These are phyloP conservation scores for Neurospora sublineolata DNA, from an alignment of 495 filamentous ascomycete genomes.

Conservation along the genomic window DNA sequence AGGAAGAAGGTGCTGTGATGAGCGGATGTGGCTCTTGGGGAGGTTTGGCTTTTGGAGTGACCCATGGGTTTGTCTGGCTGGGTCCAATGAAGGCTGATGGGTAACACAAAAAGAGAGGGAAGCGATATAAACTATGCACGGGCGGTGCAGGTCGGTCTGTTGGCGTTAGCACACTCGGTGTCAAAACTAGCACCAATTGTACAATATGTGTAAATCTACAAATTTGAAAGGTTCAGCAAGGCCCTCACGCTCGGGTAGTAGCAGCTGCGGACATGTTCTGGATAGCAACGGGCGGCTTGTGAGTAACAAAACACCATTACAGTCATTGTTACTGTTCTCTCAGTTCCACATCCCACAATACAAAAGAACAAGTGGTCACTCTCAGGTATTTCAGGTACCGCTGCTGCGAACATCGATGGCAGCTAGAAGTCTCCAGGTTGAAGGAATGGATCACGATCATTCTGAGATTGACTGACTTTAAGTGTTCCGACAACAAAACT, in stretches of 20 bases:
- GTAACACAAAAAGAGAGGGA: not conserved
- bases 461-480: not conserved
- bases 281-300: not conserved
- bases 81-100: not conserved
- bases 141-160: not conserved
- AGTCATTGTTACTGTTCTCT: not conserved
- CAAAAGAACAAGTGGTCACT: not conserved
- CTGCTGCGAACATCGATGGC: not conserved
- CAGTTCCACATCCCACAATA: not conserved
- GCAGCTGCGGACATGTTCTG: not conserved
- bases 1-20: not conserved
- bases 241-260: not conserved
- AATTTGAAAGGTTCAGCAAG: not conserved
- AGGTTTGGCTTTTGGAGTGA: not conserved
- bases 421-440: not conserved
- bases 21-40: not conserved
- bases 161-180: not conserved
- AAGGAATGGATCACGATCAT: not conserved
- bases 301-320: not conserved
- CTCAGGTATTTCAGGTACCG: not conserved
- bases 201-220: not conserved
- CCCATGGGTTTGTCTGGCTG: not conserved
- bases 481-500: not conserved
- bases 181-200: not conserved
- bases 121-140: not conserved